These are phyloP conservation scores for Aspergillus wentii DNA, from an alignment of 495 filamentous ascomycete species.

Conservation along the genomic window DNA sequence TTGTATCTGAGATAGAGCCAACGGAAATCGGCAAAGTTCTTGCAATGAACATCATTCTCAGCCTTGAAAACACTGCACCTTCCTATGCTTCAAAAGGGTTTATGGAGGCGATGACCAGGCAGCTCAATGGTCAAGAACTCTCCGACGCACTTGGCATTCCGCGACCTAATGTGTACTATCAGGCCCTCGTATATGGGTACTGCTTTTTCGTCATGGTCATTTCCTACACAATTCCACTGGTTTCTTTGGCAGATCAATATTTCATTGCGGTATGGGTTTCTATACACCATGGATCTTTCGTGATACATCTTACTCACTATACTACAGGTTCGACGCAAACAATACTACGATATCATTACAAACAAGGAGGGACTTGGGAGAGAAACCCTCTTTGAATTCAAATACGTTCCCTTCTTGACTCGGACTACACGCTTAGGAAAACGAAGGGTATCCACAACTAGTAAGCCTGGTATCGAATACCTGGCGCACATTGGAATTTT, in stretches of 20 bases:
- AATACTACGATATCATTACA: constrained; percentile 51
- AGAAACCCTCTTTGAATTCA: constrained; percentile 57
- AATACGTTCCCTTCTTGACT: constrained; percentile 54
- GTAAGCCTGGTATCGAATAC: constrained; percentile 22
- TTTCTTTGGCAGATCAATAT: constrained; percentile 53
- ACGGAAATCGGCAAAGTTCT: constrained; percentile 54
- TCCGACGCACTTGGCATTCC: constrained; percentile 56
- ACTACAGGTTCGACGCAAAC: constrained; percentile 38
- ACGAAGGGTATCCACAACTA: constrained; percentile 17
- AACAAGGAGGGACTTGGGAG: constrained; percentile 53
- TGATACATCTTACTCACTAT: neutral
- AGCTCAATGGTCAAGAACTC: constrained; percentile 64
- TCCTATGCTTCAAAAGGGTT: constrained; percentile 57
- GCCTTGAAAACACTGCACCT: constrained; percentile 58
- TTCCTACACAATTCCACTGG: constrained; percentile 48
- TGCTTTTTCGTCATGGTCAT: constrained; percentile 57
- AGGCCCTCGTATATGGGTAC: constrained; percentile 59
- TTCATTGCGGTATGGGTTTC: constrained; percentile 46
- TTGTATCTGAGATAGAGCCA: constrained; percentile 60
- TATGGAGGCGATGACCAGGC: constrained; percentile 59
- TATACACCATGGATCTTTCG: neutral
- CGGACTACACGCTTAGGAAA: constrained; percentile 28
- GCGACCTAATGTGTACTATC: constrained; percentile 50
- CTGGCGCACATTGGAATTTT: constrained; percentile 25
- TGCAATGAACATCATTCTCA: constrained; percentile 69